Conservation (phyloP, 163 green algal species). For the Volvox carteri region DNA sequence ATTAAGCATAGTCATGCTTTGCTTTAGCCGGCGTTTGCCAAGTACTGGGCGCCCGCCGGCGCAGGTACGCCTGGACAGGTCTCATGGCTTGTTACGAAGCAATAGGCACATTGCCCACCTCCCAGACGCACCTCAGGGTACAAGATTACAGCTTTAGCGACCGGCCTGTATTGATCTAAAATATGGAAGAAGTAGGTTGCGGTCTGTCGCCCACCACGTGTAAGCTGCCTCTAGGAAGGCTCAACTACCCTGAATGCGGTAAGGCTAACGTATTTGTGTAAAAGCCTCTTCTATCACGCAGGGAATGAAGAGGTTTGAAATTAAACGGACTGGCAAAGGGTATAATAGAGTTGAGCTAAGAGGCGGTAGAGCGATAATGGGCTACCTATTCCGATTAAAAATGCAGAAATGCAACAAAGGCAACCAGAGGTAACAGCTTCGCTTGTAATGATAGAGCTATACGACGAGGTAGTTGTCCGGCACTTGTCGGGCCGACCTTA, state of each 20-base stretch:
- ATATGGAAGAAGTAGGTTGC: not conserved
- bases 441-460: not conserved
- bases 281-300: no score
- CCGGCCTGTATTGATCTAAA: no score
- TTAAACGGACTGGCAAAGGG: no score
- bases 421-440: no score
- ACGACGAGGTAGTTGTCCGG: not conserved
- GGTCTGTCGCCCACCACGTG: slow-evolving; percentile 15
- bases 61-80: not conserved
- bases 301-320: no score
- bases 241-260: no score
- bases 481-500: not conserved
- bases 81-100: not conserved
- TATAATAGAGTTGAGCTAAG: no score
- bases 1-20: no score
- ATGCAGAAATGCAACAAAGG: no score
- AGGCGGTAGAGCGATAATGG: no score
- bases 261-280: not conserved
- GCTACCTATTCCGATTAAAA: no score
- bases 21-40: not conserved
- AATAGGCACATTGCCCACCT: not conserved
- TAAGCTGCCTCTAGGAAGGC: not conserved
- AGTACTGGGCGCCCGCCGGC: slow-evolving; percentile 11
- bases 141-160: not conserved
- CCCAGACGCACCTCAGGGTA: not conserved